phyloP scores from a whole-genome alignment of 2,329 filamentous ascomycete genomes.

The Trichoderma pleuroti region DNA sequence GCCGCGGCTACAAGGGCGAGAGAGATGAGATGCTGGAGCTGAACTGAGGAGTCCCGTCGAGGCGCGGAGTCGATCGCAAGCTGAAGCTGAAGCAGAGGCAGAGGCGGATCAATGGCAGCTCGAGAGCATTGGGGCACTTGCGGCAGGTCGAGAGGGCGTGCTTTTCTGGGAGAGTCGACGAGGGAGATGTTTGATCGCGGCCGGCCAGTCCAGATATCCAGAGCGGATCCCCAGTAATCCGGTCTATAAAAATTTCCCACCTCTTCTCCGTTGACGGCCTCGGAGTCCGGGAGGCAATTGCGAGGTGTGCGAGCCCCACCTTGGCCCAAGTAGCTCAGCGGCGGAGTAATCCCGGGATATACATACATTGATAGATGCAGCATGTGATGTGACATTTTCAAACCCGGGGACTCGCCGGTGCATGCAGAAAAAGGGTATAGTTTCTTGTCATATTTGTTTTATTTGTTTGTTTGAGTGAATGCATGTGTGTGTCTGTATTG shows the following conservation, averaged over 20 bases:
- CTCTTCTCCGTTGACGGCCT: conserved; percentile 38
- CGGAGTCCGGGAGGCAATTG: conserved; percentile 31
- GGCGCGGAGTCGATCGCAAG: conserved; percentile 2
- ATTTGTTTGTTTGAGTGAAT: neutral
- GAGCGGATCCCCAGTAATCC: conserved; percentile 19
- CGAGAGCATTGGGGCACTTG: neutral
- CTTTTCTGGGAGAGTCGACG: neutral
- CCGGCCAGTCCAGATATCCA: neutral
- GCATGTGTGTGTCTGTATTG: neutral
- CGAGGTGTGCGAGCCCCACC: conserved; percentile 15
- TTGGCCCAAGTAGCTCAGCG: neutral
- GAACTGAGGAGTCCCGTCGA: neutral
- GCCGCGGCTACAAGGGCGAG: neutral
- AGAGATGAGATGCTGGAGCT: neutral
- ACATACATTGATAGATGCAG: neutral
- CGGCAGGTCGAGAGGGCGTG: neutral
- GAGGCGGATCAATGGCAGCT: neutral
- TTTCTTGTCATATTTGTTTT: neutral
- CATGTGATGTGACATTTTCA: neutral
- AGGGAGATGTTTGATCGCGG: neutral
- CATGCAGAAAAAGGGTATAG: neutral
- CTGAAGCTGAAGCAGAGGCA: neutral
- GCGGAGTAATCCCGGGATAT: conserved; percentile 9
- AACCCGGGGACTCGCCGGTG: neutral
- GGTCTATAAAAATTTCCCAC: conserved; percentile 34